These are phyloP conservation scores for Wickerhamiella australiensis DNA, from an alignment of 805 yeast genomes.

Conservation along the genomic window DNA sequence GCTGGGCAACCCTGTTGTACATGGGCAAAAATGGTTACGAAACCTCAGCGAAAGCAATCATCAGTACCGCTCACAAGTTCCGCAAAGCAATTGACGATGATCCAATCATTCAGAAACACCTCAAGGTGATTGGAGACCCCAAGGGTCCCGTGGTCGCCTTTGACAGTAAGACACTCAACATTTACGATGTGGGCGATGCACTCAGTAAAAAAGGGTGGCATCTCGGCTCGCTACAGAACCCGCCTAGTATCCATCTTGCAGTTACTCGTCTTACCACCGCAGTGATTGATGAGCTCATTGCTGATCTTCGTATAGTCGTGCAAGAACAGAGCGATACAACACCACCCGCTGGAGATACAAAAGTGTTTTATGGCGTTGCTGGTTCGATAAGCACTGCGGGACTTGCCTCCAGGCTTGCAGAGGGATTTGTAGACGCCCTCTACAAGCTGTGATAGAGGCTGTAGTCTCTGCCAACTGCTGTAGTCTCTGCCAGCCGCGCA, in stretches of 20 bases:
- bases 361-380: slow-evolving; percentile 90
- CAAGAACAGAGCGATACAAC: slow-evolving; percentile 29
- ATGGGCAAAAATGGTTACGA: slow-evolving; percentile 79
- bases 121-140: slow-evolving; percentile 69
- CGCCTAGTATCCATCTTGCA: slow-evolving; percentile 86
- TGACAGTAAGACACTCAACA: slow-evolving; percentile 46
- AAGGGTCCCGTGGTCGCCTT: slow-evolving; percentile 71
- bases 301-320: slow-evolving; percentile 38
- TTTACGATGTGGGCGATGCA: slow-evolving; percentile 69
- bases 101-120: slow-evolving; percentile 38
- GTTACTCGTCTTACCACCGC: slow-evolving; percentile 59
- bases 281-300: slow-evolving; percentile 47
- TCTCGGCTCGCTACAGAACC: slow-evolving; percentile 71
- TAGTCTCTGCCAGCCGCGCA: no score
- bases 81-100: slow-evolving; percentile 35
- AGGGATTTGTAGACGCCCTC: slow-evolving; percentile 67
- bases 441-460: no score
- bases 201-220: slow-evolving; percentile 75
- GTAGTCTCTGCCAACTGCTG: no score
- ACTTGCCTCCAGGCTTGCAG: slow-evolving; percentile 67
- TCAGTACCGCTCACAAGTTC: slow-evolving; percentile 49
- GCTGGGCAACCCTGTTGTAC: slow-evolving; percentile 86
- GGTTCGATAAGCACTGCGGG: slow-evolving; percentile 78
- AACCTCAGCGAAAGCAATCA: slow-evolving; percentile 52
- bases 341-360: slow-evolving; percentile 42